phyloP scores from a whole-genome alignment of 139 green algal species.

The Astrephomene gubernaculifera region DNA sequence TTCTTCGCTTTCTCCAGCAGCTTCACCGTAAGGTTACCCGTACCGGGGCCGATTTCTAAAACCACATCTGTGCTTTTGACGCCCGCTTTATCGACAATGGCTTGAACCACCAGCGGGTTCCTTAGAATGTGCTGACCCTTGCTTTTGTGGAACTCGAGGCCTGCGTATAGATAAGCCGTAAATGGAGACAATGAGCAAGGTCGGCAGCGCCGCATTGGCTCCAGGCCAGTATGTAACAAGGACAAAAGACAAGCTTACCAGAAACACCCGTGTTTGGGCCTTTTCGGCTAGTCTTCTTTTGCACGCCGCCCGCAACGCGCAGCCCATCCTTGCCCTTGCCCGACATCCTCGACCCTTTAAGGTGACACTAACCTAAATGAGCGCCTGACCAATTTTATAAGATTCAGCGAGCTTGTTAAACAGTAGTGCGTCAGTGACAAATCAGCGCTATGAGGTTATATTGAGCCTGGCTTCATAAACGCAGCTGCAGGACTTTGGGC shows the following conservation, averaged over 20 bases:
- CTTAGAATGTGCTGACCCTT: slow-evolving; percentile 99
- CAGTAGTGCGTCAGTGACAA: too few species aligned
- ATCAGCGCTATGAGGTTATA: too few species aligned
- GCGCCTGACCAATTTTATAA: too few species aligned
- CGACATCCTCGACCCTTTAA: neutral
- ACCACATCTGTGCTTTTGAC: slow-evolving; percentile 97
- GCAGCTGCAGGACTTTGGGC: too few species aligned
- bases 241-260: too few species aligned
- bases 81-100: slow-evolving; percentile 97
- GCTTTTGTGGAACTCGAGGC: slow-evolving; percentile 98
- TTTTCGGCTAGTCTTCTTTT: slow-evolving; percentile 82
- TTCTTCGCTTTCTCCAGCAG: slow-evolving; percentile 96
- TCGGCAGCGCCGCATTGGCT: too few species aligned
- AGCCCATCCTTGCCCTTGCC: slow-evolving; percentile 50
- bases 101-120: slow-evolving; percentile 90
- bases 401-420: too few species aligned
- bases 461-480: too few species aligned
- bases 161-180: slow-evolving; percentile 59
- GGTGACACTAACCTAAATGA: too few species aligned
- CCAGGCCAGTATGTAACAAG: too few species aligned
- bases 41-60: slow-evolving; percentile 98
- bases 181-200: too few species aligned
- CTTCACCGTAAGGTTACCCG: slow-evolving; percentile 97
- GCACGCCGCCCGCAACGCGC: slow-evolving; percentile 79
- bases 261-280: slow-evolving; percentile 65